Percentiles rank a stretch among this genome's conserved stretches.
phyloP scores from a whole-genome alignment of 2,329 filamentous ascomycete genomes.

The Davidsoniella neocaledoniae region DNA sequence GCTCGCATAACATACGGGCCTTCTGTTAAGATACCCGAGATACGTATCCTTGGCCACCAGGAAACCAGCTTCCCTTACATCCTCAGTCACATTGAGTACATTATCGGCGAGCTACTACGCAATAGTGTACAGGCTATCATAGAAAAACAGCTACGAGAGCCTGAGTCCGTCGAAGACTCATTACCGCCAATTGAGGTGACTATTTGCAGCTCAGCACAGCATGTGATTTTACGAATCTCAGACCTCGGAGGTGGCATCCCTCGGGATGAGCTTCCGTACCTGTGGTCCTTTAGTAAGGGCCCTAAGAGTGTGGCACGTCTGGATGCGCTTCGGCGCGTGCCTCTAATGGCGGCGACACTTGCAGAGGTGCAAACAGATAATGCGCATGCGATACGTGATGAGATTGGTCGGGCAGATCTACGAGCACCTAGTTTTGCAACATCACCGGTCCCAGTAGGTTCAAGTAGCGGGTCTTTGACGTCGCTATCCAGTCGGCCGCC shows the following conservation, averaged over 20 bases:
- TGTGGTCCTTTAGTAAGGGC: constrained; percentile 96
- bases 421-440: constrained; percentile 24
- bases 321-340: constrained; percentile 73
- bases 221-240: constrained; percentile 91
- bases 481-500: constrained; percentile 70
- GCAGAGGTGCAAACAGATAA: constrained; percentile 49
- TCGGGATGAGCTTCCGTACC: constrained; percentile 64
- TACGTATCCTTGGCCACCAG: constrained; percentile 69
- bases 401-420: constrained; percentile 24
- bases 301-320: constrained; percentile 61
- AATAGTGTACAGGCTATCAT: constrained; percentile 91
- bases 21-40: constrained; percentile 56
- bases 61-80: constrained; percentile 93
- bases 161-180: constrained; percentile 15
- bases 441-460: constrained; percentile 6
- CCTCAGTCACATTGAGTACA: constrained; percentile 89
- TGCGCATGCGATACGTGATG: constrained; percentile 22
- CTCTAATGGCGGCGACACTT: constrained; percentile 81
- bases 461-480: constrained; percentile 48
- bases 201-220: constrained; percentile 82
- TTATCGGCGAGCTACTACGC: constrained; percentile 82
- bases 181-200: constrained; percentile 84
- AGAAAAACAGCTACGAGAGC: constrained; percentile 44
- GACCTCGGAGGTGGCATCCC: constrained; percentile 90
- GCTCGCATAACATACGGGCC: constrained; percentile 59